Conservation (phyloP, 192 early-diverging fungal genomes). For the Radiomyces spectabilis region DNA sequence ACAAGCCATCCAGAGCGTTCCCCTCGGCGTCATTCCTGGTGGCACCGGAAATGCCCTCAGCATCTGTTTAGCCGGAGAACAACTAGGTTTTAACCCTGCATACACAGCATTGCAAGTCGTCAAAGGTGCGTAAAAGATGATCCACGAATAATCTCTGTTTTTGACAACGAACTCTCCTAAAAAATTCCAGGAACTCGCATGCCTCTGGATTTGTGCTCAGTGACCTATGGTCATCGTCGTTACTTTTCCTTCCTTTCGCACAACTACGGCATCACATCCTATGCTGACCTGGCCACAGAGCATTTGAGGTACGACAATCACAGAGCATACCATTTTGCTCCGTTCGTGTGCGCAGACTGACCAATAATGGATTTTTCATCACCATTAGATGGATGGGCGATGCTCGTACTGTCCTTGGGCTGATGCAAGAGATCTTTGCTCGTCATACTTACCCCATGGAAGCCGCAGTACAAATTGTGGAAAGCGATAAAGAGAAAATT, state of each 20-base stretch:
- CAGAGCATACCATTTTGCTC: background rate
- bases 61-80: constrained; percentile 40
- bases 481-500: constrained; percentile 33
- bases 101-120: constrained; percentile 30
- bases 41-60: constrained; percentile 52
- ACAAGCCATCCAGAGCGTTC: constrained; percentile 39
- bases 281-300: constrained; percentile 50
- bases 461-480: constrained; percentile 33
- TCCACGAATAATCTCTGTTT: no score
- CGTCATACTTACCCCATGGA: constrained; percentile 31
- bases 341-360: background rate
- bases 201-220: constrained; percentile 50
- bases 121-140: constrained; percentile 23
- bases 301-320: constrained; percentile 28
- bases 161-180: no score
- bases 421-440: constrained; percentile 35
- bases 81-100: constrained; percentile 25
- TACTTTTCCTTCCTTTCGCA: constrained; percentile 50
- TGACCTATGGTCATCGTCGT: constrained; percentile 34
- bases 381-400: constrained; percentile 46
- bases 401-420: constrained; percentile 30
- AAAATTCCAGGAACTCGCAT: constrained; percentile 30
- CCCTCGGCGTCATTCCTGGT: constrained; percentile 57
- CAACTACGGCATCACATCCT: constrained; percentile 47
- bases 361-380: background rate